These are phyloP conservation scores for Rhododendron griersonianum DNA, from an alignment of 148 eudicot species.

Conservation along the genomic window DNA sequence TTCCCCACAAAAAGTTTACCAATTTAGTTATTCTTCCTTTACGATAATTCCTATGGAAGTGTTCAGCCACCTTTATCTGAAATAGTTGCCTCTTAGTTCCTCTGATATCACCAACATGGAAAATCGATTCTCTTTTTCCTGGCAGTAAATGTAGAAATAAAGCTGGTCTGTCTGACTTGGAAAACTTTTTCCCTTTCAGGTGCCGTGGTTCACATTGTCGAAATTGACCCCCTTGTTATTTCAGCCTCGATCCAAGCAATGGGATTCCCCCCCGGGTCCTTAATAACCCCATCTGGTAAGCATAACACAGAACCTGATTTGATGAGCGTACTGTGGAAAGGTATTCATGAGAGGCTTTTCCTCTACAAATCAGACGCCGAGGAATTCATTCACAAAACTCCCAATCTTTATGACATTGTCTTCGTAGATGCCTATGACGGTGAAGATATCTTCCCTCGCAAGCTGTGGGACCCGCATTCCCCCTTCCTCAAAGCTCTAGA, in stretches of 20 bases:
- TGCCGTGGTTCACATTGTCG: constrained; percentile 72
- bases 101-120: not conserved
- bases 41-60: not conserved
- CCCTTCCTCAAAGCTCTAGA: constrained; percentile 67
- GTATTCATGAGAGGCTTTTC: constrained; percentile 80
- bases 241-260: constrained; percentile 75
- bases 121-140: not conserved
- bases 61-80: not conserved
- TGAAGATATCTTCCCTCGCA: constrained; percentile 75
- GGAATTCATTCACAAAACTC: constrained; percentile 50
- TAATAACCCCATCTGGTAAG: constrained; percentile 43
- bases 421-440: constrained; percentile 94
- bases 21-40: not conserved
- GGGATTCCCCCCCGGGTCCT: constrained; percentile 80
- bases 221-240: constrained; percentile 87
- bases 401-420: constrained; percentile 60
- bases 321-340: constrained; percentile 71
- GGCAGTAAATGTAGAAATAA: not conserved
- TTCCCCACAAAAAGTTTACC: not conserved
- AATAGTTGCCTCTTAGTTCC: not conserved
- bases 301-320: constrained; percentile 38
- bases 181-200: constrained; percentile 34
- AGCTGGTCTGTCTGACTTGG: not conserved
- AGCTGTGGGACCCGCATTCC: constrained; percentile 78
- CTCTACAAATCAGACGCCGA: constrained; percentile 83